Evolutionary conservation across 495 filamentous ascomycete species (phyloP), one percentile per base, ranked within the genome.

Genomic region (Penicillium angulare): DNA sequence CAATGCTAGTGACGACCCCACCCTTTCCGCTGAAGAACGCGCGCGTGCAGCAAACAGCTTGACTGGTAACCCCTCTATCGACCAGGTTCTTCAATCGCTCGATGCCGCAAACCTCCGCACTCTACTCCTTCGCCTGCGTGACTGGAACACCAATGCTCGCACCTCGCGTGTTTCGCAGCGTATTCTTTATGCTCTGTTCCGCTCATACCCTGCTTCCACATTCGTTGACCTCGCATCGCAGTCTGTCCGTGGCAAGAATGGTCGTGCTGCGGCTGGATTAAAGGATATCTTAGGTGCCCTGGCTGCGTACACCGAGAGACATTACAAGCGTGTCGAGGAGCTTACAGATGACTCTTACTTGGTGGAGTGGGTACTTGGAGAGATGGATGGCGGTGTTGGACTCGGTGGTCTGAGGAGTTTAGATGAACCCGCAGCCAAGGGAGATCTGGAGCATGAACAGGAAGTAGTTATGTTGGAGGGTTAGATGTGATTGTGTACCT

Each of bases 131-230:
- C 74, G 93, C 29, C 63, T 97, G 38, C 75, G 95, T 22, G 92
- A 97, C 69, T 97, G 93, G 93, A 97, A 97, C 63, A 95, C 93
- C 15, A 97, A 95, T 53, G 92, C 88, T 0, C 77, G 89, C 49
- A 93, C 88, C n/a, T 84, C 90, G 7, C 78, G 80, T 2, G 83
- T 97, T 22, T 86, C 93, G 6, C 93, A 99, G 71, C 79, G 86
- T 38, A 83, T 97, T n/a, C 69, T 99, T 35, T 84, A 80, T 68
- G 81, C 85, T 13, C 61, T 99, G 10, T 84, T 96, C 49, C 81
- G 83, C 50, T 84, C 79, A 35, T 91, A 96, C 62, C 86, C 88
- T 13, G 85, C 85, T 15, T 78, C 79, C 26, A 80, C 86, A 29
- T 77, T 97, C 42, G 80, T 90, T 38, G 81, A 79, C 56, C 79